Conservation (phyloP, 345 rosid genomes). For the Euphorbia pulcherrima region DNA sequence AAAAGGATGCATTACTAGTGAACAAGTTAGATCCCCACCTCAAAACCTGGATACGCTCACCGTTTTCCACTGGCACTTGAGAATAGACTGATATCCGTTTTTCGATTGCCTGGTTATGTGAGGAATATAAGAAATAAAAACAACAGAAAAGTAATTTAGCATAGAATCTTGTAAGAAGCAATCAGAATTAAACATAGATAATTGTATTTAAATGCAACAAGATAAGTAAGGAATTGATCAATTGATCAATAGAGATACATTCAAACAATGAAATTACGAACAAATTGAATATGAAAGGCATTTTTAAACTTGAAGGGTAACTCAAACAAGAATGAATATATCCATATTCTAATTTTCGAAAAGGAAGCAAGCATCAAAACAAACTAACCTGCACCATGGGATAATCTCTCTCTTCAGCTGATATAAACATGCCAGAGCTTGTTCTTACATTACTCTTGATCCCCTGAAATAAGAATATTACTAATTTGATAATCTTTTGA, state of each 20-base stretch:
- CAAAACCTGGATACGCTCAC: constrained; percentile 90
- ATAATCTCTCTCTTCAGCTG: constrained; percentile 57
- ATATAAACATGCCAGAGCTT: constrained; percentile 96
- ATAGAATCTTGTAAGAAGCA: not conserved
- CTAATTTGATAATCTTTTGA: constrained; percentile 2
- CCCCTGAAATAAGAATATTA: constrained; percentile 45
- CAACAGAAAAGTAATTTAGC: constrained; percentile 5
- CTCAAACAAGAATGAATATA: constrained; percentile 9
- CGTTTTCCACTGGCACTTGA: constrained; percentile 88
- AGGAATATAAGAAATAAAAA: constrained; percentile 3
- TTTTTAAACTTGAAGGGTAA: not conserved
- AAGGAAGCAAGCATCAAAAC: constrained; percentile 8
- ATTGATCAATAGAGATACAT: not conserved
- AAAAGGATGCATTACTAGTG: constrained; percentile 13
- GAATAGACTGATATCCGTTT: constrained; percentile 86
- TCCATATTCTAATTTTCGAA: not conserved
- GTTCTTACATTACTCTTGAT: constrained; percentile 86
- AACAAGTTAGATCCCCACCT: constrained; percentile 49
- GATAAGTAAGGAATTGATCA: not conserved
- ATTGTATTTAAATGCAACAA: not conserved
- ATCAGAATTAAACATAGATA: not conserved
- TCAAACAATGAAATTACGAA: not conserved
- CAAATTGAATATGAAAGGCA: not conserved
- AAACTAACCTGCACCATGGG: constrained; percentile 73
- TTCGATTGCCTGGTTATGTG: constrained; percentile 67